Evolutionary conservation across 1,139 yeast genomes (phyloP), one percentile per base, ranked within the genome.

Genomic region (Torulaspora pretoriensis): DNA sequence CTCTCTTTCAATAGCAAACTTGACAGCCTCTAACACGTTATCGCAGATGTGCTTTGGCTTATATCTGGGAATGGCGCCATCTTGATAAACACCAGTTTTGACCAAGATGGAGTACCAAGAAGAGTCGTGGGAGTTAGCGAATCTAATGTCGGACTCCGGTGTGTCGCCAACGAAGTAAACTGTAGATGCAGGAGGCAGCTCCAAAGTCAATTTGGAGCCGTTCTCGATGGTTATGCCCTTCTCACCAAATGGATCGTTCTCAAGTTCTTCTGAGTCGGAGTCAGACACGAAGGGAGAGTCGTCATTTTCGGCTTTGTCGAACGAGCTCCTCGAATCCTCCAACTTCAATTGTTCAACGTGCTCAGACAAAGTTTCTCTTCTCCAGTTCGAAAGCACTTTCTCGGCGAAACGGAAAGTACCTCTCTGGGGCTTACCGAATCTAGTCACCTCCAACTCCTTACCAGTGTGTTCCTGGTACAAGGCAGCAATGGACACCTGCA

Each of bases 121-220:
- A 49, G 76, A 77, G 62, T 86, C 95, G 65, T 84, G 92, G 17
- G 89, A 80, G 68, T 86, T 86, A 43, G 95, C 95, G 68, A 86
- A 86, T 61, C 94, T 73, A 53, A 86, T 85, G 66, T 86, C 95
- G 3, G 90, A 82, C 65, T 85, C 95, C 12, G 95, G 95, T n/a
- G 95, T 86, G 63, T 86, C 95, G 55, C 95, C 95, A 39, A 86
- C 94, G 69, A 86, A 86, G 65, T 85, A 86, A 14, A 85, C 94
- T 0, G 92, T 83, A 4, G 88, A 81, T 2, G 92, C 89, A 9
- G 90, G 89, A 9, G 94, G 94, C 52, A 84, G 70, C 52, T 81
- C 81, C 55, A 80, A 47, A 0, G 68, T 64, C 43, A 71, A 43
- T 43, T 66, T 67, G 10, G 70, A 63, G 29, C 70, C 59, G 41